Conservation (phyloP, 148 eudicot species). For the Chenopodium album region DNA sequence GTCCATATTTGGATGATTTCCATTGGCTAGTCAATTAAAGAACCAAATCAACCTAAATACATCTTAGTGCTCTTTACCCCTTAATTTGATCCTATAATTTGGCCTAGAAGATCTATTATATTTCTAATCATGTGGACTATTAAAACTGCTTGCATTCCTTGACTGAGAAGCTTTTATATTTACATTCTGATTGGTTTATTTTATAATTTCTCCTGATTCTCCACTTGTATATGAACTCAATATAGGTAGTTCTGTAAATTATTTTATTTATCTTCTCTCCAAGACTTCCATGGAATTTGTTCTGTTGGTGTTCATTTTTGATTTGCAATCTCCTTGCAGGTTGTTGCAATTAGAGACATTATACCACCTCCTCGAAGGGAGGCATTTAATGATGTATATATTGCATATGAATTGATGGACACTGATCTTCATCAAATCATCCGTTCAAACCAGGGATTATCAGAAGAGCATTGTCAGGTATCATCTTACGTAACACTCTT, state of each 20-base stretch:
- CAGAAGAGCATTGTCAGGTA: slow-evolving; percentile 98
- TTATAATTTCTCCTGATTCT: not conserved
- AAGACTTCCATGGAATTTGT: not conserved
- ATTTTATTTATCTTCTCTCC: not conserved
- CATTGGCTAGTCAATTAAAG: not conserved
- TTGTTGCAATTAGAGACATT: slow-evolving; percentile 93
- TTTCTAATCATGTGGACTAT: not conserved
- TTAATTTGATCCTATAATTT: not conserved
- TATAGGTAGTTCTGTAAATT: not conserved
- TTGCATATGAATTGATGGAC: slow-evolving; percentile 95
- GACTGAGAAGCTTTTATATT: not conserved
- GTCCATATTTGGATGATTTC: not conserved
- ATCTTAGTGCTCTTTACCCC: not conserved
- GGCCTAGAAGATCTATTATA: not conserved
- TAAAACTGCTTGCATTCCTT: not conserved
- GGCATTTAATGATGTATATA: slow-evolving; percentile 83
- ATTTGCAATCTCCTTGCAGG: slow-evolving; percentile 43
- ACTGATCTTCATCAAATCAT: slow-evolving; percentile 97
- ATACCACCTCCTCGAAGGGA: slow-evolving; percentile 88
- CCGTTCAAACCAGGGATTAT: slow-evolving; percentile 84
- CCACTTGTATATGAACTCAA: not conserved
- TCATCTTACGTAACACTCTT: not conserved
- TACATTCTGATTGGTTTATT: not conserved
- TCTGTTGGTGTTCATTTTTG: not conserved
- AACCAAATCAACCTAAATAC: not conserved